These are phyloP conservation scores for Byssoonygena ceratinophila DNA, from an alignment of 2,329 filamentous ascomycete species.

Conservation along the genomic window DNA sequence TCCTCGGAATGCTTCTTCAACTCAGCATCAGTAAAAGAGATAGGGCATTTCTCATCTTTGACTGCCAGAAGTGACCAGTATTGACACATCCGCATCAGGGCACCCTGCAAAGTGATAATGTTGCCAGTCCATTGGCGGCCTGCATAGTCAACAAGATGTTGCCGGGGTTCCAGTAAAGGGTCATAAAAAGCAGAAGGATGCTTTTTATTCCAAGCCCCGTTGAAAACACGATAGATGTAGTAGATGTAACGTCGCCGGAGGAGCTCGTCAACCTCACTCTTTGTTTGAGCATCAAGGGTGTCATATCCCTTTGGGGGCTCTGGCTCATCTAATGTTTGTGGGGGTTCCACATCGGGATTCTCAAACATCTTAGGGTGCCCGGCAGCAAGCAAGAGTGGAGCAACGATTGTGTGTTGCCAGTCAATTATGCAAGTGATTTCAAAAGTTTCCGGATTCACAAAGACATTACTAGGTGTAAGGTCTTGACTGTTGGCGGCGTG, in stretches of 20 bases:
- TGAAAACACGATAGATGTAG: slow-evolving; percentile 16
- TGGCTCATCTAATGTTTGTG: slow-evolving; percentile 6
- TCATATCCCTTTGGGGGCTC: slow-evolving; percentile 14
- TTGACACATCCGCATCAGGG: slow-evolving; percentile 11
- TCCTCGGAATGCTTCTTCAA: slow-evolving; percentile 10
- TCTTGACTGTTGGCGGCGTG: neutral
- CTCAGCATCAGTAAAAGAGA: slow-evolving; percentile 12
- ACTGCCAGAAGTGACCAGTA: slow-evolving; percentile 10
- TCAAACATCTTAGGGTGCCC: slow-evolving; percentile 14
- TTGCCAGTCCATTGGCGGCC: slow-evolving; percentile 13
- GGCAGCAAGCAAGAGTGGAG: slow-evolving; percentile 11
- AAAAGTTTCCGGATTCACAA: slow-evolving; percentile 11
- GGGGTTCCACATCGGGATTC: slow-evolving; percentile 11
- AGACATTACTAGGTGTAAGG: slow-evolving; percentile 13
- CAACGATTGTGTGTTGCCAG: slow-evolving; percentile 14
- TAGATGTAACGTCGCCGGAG: slow-evolving; percentile 10
- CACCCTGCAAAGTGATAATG: slow-evolving; percentile 9
- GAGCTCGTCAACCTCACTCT: slow-evolving; percentile 12
- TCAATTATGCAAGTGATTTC: slow-evolving; percentile 13
- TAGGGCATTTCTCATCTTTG: slow-evolving; percentile 6
- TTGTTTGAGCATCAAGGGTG: slow-evolving; percentile 8
- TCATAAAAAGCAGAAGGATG: slow-evolving; percentile 10
- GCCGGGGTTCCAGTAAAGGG: slow-evolving; percentile 2
- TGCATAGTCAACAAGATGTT: slow-evolving; percentile 13
- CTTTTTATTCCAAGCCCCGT: slow-evolving; percentile 13